Evolutionary conservation across 129 eudicot genomes (phyloP), one percentile per base, ranked within the genome.

Genomic region (Centrapalus pauciflorus): DNA sequence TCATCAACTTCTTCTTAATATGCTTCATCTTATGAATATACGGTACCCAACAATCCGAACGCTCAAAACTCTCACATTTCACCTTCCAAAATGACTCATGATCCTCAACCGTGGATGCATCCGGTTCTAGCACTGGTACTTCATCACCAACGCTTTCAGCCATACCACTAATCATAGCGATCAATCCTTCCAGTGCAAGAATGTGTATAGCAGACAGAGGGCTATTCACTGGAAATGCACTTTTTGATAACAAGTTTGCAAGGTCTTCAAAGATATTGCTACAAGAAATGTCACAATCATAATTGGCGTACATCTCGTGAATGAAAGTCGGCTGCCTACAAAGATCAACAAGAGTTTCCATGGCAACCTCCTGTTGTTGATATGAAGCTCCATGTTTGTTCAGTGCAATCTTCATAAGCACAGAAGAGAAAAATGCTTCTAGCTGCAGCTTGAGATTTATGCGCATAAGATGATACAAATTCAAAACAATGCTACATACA

Each of bases 331-430:
- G 80, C 69, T 88, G 96, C 66, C 96, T 74, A 54, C 93, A 88
- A 58, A 88, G 83, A 66, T 88, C 96, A 67, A 85, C 88, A 67
- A 88, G 78, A 13, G 87, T 84, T 66, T 88, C 96, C 96, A 88
- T 85, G 23, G 93, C 93, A 71, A 85, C 96, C 66, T 88, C 93
- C 79, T 85, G 93, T 71, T 72, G 96, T 49, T 85, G 96, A 76
- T 85, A 88, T 4, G 87, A 88, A 57, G 81, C 87, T 40, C 93
- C 93, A 41, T 85, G 79, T 58, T 79, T 82, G 66, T 84, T 88
- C 17, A 78, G 81, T 5, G 93, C 87, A 46, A 82, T 66, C 68
- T 83, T 85, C 82, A 88, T 76, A 24, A 88, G 61, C 52, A 88
- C 89, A 35, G 78, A 45, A 41, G 93, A 78, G 46, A 88, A 75